Percentiles rank a stretch among this genome's conserved stretches.
These are phyloP conservation scores for Amaranthus palmeri DNA, from an alignment of 148 eudicot genomes.

Conservation along the genomic window DNA sequence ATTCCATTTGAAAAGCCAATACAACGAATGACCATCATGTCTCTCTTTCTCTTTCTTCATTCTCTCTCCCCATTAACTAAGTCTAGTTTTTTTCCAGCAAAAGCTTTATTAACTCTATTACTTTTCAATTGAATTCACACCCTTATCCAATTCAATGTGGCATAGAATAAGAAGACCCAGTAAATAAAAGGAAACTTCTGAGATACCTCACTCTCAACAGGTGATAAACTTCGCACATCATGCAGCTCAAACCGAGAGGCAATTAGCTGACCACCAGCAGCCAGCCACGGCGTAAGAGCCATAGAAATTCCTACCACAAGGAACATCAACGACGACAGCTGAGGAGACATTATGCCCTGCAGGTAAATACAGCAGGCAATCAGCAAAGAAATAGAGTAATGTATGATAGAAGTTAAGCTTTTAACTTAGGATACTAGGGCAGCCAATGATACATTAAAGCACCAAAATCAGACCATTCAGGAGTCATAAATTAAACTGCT, in stretches of 20 bases:
- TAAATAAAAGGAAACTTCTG: constrained; percentile 2
- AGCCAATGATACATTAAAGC: background rate
- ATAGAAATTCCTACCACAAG: constrained; percentile 96
- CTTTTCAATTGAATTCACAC: no score
- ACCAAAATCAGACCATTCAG: background rate
- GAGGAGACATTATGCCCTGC: constrained; percentile 96
- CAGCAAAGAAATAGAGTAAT: constrained; percentile 1
- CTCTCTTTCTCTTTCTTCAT: no score
- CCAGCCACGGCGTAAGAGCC: constrained; percentile 95
- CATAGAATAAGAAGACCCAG: background rate
- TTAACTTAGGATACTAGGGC: background rate
- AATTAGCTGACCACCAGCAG: constrained; percentile 98
- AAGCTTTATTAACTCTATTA: no score
- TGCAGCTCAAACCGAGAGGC: constrained; percentile 96
- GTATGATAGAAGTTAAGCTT: background rate
- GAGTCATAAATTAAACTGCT: background rate
- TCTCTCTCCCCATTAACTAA: no score
- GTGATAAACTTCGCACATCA: constrained; percentile 89
- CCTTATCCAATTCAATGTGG: background rate
- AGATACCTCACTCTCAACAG: constrained; percentile 92
- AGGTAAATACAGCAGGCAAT: constrained; percentile 25
- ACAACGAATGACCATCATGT: no score
- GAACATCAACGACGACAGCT: constrained; percentile 85
- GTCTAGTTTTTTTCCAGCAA: no score
- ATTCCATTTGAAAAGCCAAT: no score